These are phyloP conservation scores for Aspergillus pseudoterreus DNA, from an alignment of 2,329 filamentous ascomycete genomes.

Conservation along the genomic window DNA sequence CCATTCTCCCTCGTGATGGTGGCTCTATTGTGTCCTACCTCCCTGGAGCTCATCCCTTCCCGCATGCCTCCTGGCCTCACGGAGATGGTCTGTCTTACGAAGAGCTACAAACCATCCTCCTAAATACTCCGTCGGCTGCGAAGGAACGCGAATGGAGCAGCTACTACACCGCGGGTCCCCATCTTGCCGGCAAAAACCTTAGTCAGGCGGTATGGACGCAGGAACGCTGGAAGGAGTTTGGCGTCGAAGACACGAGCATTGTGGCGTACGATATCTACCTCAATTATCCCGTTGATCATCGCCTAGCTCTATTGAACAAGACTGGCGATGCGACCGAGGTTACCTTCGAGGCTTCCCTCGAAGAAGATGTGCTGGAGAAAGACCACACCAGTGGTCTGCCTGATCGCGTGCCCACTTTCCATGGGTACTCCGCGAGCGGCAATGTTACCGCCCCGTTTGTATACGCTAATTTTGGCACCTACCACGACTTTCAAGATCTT, in stretches of 20 bases:
- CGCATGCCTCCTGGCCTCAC: slow-evolving; percentile 39
- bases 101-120: slow-evolving; percentile 54
- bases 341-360: slow-evolving; percentile 73
- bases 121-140: slow-evolving; percentile 51
- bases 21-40: slow-evolving; percentile 39
- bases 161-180: slow-evolving; percentile 73
- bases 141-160: slow-evolving; percentile 68
- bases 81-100: slow-evolving; percentile 49
- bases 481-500: slow-evolving; percentile 79
- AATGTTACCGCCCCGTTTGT: slow-evolving; percentile 87
- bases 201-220: slow-evolving; percentile 75
- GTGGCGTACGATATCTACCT: slow-evolving; percentile 72
- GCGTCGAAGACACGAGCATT: slow-evolving; percentile 56
- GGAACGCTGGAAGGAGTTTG: slow-evolving; percentile 69
- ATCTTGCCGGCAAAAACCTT: slow-evolving; percentile 73
- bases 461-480: slow-evolving; percentile 89
- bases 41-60: slow-evolving; percentile 36
- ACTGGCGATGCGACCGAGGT: slow-evolving; percentile 47
- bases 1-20: slow-evolving; percentile 35
- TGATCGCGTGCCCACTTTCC: slow-evolving; percentile 81
- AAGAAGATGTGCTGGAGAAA: slow-evolving; percentile 79
- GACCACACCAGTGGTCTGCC: slow-evolving; percentile 72
- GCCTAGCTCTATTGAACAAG: slow-evolving; percentile 62
- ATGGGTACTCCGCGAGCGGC: slow-evolving; percentile 88
- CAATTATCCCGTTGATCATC: slow-evolving; percentile 71